Base-by-base conservation (phyloP, 805 yeast genomes). In the Scheffersomyces coipomensis region DNA sequence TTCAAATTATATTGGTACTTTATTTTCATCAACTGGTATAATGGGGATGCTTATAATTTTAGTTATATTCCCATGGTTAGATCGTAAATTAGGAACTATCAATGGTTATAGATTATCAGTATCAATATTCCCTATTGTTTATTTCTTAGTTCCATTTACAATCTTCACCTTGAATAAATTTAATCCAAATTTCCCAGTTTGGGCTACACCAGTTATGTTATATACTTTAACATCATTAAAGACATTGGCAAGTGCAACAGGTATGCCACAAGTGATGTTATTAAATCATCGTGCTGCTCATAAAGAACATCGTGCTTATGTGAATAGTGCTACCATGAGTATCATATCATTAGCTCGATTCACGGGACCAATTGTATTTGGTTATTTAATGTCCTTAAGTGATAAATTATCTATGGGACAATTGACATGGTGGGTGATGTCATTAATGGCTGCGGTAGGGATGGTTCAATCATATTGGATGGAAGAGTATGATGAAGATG, bases 381-480 rank as follows among this genome's bases (percentile, higher is more conserved):
- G 70, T 6, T 60, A 58, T 42, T 39, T 64, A 37, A 62, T 62
- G 67, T 53, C 62, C 12, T 31, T 59, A 7, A 66, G 68, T n/a
- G 61, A 60, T 22, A 37, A 34, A 21, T 40, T 40, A 17, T 35
- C 40, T n/a, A 44, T 45, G 4, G 62, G 58, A 11, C 56, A 65
- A 63, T 40, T 64, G 12, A 44, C 56, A 9, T 64, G 70, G 70
- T 64, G 68, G 67, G n/a, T 48, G 9, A 48, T 64, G 55, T 48
- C 62, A 13, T 36, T 50, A 2, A 39, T 63, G 41, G 57, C 70
- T 6, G 36, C 51, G 3, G 47, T 49, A 19, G 69, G 69, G 3
- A 46, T 52, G 27, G 37, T 57, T 19, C 67, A 62, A 37, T 51
- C 64, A 1, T 57, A 52, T 34, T 40, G 45, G 38, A 53, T 64